These are phyloP conservation scores for Paramecium caudatum DNA, from an alignment of 73 alveolate genomes.

Conservation along the genomic window DNA sequence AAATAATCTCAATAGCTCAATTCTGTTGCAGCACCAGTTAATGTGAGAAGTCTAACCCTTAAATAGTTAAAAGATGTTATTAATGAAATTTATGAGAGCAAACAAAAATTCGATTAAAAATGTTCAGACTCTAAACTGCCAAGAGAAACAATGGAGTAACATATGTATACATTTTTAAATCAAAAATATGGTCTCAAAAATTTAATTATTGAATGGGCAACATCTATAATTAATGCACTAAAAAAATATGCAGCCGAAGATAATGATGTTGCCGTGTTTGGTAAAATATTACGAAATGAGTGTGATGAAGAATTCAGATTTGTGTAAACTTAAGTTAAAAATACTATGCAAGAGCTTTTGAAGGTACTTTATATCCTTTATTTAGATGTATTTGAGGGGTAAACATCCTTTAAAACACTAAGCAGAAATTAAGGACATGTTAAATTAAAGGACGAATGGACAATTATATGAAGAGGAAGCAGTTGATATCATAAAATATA, in stretches of 20 bases:
- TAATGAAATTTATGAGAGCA: conserved; percentile 91
- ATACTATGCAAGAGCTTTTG: conserved; percentile 93
- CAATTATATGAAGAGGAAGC: conserved; percentile 95
- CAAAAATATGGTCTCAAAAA: conserved; percentile 96
- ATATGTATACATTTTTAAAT: conserved; percentile 96
- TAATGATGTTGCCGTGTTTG: conserved; percentile 97
- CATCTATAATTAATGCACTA: conserved; percentile 94
- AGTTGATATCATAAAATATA: conserved; percentile 94
- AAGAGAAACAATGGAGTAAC: conserved; percentile 98
- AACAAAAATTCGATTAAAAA: conserved; percentile 91
- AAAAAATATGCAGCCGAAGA: conserved; percentile 90
- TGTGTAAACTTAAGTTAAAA: conserved; percentile 93
- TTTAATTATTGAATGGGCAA: conserved; percentile 96
- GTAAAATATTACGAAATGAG: conserved; percentile 96
- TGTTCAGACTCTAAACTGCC: conserved; percentile 93
- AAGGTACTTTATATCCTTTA: conserved; percentile 70
- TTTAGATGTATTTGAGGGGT: conserved; percentile 71
- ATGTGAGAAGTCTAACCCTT: conserved; percentile 84
- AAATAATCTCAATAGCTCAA: not conserved
- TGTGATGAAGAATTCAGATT: conserved; percentile 98
- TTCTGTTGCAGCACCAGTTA: conserved; percentile 31
- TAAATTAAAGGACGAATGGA: conserved; percentile 84
- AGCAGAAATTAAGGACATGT: conserved; percentile 88
- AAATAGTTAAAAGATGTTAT: conserved; percentile 91
- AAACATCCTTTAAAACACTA: conserved; percentile 91